Base-by-base conservation (phyloP, 2,329 filamentous ascomycete species). In the Pseudogymnoascus sp. region DNA sequence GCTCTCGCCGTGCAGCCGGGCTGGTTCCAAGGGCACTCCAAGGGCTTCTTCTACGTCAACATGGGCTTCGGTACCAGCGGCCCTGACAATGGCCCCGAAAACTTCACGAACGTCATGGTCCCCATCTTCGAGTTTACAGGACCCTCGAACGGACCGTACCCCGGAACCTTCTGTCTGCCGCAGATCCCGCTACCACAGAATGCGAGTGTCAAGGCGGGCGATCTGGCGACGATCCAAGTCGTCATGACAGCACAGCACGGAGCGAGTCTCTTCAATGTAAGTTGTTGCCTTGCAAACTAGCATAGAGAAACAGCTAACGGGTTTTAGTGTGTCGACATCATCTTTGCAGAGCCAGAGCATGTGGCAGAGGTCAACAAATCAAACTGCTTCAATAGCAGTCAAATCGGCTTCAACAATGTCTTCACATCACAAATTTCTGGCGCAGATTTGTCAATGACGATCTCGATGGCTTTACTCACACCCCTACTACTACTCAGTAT, bases 1-100 rank as follows among this genome's bases (percentile, higher is more conserved):
- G 91, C 92, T n/a, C 71, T 99, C 64, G 84, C 91, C 59, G 82
- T 97, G 70, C 93, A 97, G 72, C 94, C 94, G 0, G 94, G 93
- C 71, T 97, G 94, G 94, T 97, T 97, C 79, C 86, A 87, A 63
- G 94, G 94, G 66, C 94, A 97, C 74, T 75, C 83, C 36, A 87
- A 85, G 5, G 93, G 92, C 15, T 84, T 91, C 69, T 82, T 96
- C 72, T 96, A 96, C 77, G 80, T 97, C 77, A 97, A 97, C 78
- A 81, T 97, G 62, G 94, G 94, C 67, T 85, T 92, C 67, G 91
- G 90, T 66, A 91, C 82, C 35, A 80, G 82, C 8, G 84, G 83
- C 0, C 84, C 85, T 13, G 80, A 82, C 64, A 61, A 63, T n/a
- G 71, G 74, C 63, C 93, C 94, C 0, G 75, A 77, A 5, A 97